Evolutionary conservation across 768 basidiomycete genomes (phyloP).

Genomic region (Suillus fuscotomentosus): DNA sequence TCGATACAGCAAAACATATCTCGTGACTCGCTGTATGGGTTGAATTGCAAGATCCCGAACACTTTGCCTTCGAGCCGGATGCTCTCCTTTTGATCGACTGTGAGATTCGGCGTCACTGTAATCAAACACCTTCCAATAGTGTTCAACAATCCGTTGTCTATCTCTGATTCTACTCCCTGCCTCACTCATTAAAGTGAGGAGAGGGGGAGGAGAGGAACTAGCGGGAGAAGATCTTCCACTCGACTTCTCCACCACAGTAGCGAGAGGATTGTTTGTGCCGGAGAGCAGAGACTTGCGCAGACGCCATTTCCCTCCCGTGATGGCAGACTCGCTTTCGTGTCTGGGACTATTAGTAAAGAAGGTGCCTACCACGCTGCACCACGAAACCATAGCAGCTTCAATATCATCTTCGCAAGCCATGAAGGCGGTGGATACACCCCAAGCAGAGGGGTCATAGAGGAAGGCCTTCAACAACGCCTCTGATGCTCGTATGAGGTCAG

Average conservation of each 20-base stretch:
- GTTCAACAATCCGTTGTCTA: slow-evolving; percentile 8
- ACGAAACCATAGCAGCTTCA: slow-evolving; percentile 55
- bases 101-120: slow-evolving; percentile 5
- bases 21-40: slow-evolving; percentile 61
- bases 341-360: slow-evolving; percentile 35
- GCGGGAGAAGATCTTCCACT: slow-evolving; percentile 3
- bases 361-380: slow-evolving; percentile 34
- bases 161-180: slow-evolving; percentile 9
- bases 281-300: slow-evolving; percentile 19
- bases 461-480: slow-evolving; percentile 48
- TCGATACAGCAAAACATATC: slow-evolving; percentile 60
- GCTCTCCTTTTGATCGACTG: slow-evolving; percentile 1
- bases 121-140: neutral
- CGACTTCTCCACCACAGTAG: slow-evolving; percentile 4
- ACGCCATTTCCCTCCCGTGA: slow-evolving; percentile 21
- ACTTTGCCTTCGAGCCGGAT: slow-evolving; percentile 22
- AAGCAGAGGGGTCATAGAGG: slow-evolving; percentile 61
- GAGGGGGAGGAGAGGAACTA: slow-evolving; percentile 8
- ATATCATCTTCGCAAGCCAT: slow-evolving; percentile 50
- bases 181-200: slow-evolving; percentile 10
- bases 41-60: slow-evolving; percentile 62
- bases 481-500: slow-evolving; percentile 49
- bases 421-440: slow-evolving; percentile 63
- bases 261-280: neutral
- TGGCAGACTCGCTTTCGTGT: slow-evolving; percentile 11